Evolutionary conservation across 2,329 filamentous ascomycete genomes (phyloP).

Genomic region (Cytospora leucostoma): DNA sequence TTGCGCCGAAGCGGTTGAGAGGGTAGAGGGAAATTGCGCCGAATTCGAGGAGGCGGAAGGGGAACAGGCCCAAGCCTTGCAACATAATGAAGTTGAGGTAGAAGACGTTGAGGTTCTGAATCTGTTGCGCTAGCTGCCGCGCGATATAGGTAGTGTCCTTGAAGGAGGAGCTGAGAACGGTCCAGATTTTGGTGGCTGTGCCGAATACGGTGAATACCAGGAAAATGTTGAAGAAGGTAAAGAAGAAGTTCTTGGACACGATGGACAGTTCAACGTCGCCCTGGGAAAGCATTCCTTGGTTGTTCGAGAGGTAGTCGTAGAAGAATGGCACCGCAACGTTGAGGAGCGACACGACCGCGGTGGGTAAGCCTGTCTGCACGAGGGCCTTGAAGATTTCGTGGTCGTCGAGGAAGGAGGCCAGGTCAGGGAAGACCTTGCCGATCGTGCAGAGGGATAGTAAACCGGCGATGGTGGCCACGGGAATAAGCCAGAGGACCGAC

Average conservation of each 20-base stretch:
- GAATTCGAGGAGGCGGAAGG: conserved; percentile 87
- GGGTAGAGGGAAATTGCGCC: conserved; percentile 84
- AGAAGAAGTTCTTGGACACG: conserved; percentile 99
- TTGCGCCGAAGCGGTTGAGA: conserved; percentile 73
- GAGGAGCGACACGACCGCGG: conserved; percentile 79
- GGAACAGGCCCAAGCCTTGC: conserved; percentile 90
- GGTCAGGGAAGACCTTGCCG: conserved; percentile 66
- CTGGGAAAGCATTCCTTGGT: conserved; percentile 92
- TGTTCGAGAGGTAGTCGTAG: conserved; percentile 89
- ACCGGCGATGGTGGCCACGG: conserved; percentile 77
- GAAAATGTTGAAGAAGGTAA: conserved; percentile 99
- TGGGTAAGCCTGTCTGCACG: conserved; percentile 85
- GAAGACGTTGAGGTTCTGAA: conserved; percentile 76
- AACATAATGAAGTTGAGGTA: conserved; percentile 94
- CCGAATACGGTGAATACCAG: conserved; percentile 89
- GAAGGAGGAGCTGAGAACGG: conserved; percentile 70
- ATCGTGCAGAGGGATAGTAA: conserved; percentile 83
- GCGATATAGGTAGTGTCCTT: conserved; percentile 80
- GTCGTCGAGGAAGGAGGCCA: conserved; percentile 66
- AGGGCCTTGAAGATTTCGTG: conserved; percentile 74
- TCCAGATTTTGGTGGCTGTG: conserved; percentile 75
- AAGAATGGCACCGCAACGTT: conserved; percentile 90
- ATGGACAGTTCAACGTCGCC: conserved; percentile 92
- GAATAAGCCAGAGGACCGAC: conserved; percentile 84
- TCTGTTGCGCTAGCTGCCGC: conserved; percentile 70